Evolutionary conservation across 768 basidiomycete species (phyloP), one percentile per base, ranked within the genome.

Genomic region (Pluteus cervinus): DNA sequence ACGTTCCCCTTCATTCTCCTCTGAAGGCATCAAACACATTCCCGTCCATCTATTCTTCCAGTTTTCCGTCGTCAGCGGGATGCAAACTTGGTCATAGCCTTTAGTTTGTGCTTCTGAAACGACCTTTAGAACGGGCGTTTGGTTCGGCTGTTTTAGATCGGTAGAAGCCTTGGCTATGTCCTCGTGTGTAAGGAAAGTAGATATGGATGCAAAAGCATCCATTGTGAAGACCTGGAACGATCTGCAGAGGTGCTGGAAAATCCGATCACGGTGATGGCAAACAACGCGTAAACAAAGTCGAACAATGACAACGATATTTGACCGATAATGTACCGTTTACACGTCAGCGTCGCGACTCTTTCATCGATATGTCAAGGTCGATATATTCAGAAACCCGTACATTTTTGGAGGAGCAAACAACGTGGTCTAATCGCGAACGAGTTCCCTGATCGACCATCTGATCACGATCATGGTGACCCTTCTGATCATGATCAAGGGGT

Each of bases 41-140:
- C 78, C 66, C 46, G 74, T 71, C 94, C 96, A 99, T 39, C 96
- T 68, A 45, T 76, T 69, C 50, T 76, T 79, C 96, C 96, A 99
- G 31, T 73, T 75, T 12, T 71, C 70, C 39, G 85, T 94, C 16
- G 93, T 91, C n/a, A 97, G 68, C n/a, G 91, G 91, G 12, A 93
- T 56, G 51, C 81, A 86, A 28, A 90, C 68, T 1, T 69, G 55
- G 37, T 86, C 79, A 53, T 91, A 97, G 12, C 85, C 85, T 39
- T 78, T 81, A 8, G 64, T 45, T 33, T 65, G 73, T 12, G 79
- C 70, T 18, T 76, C 72, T 9, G 68, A 54, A 1, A 75, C 52
- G 24, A 81, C 55, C 43, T 61, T 58, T 34, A 81, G 67, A 2
- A 78, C 61, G 4, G 77, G 72, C 0, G 79, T 73, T 34, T 63